Percentiles rank a stretch among this genome's conserved stretches.
Conservation (phyloP, 2,329 filamentous ascomycete species). For the Dothideomycetes sp. region DNA sequence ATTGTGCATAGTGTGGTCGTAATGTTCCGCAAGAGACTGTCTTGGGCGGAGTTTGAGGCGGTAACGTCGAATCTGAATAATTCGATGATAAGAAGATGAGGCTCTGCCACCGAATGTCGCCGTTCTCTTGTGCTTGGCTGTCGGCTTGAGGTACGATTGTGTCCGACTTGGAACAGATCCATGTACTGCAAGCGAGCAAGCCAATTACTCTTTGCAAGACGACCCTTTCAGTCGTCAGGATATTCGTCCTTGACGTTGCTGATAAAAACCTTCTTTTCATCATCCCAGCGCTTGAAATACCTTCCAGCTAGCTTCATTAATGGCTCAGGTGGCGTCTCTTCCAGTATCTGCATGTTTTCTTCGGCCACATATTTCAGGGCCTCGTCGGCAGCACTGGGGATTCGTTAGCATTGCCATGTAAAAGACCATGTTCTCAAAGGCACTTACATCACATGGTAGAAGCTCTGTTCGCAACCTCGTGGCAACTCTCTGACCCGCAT, state of each 20-base stretch:
- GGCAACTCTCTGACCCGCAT: conserved; percentile 54
- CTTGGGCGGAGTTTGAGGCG: too few species aligned
- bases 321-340: conserved; percentile 41
- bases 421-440: conserved; percentile 3
- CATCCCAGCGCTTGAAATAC: conserved; percentile 82
- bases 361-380: conserved; percentile 68
- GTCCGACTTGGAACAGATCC: too few species aligned
- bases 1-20: too few species aligned
- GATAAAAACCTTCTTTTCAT: conserved; percentile 57
- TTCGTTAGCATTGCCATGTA: conserved; percentile 11
- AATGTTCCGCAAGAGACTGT: too few species aligned
- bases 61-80: too few species aligned
- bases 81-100: too few species aligned
- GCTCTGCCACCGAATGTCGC: too few species aligned
- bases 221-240: conserved; percentile 59
- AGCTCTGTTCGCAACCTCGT: conserved; percentile 58
- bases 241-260: conserved; percentile 78
- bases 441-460: conserved; percentile 80
- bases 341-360: conserved; percentile 65
- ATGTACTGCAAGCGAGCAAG: too few species aligned
- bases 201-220: too few species aligned
- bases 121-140: too few species aligned
- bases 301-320: conserved; percentile 66
- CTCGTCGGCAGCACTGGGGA: conserved; percentile 52
- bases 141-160: too few species aligned